phyloP scores from a whole-genome alignment of 108 stramenopile genomes.

The Cyclostephanos tholiformis region DNA sequence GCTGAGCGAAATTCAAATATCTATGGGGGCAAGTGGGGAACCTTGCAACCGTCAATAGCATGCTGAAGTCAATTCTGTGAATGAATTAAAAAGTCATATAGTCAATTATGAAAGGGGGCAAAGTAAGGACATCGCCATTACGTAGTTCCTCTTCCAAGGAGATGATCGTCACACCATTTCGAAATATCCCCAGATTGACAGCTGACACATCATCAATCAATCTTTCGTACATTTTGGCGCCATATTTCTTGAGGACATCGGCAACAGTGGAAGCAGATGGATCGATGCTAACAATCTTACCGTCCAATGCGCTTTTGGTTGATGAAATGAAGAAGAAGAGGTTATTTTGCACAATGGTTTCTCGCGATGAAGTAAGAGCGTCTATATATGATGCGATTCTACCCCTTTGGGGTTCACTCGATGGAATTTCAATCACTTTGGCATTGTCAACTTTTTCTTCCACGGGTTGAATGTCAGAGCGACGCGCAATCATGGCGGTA shows the following conservation, averaged over 20 bases:
- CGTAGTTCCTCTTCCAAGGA: slow-evolving; percentile 47
- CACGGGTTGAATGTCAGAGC: neutral
- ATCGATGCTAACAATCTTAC: slow-evolving; percentile 53
- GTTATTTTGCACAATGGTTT: slow-evolving; percentile 43
- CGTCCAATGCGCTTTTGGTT: slow-evolving; percentile 32
- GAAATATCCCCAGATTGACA: slow-evolving; percentile 29
- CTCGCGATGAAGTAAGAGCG: slow-evolving; percentile 52
- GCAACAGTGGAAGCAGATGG: slow-evolving; percentile 38
- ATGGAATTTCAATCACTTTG: neutral
- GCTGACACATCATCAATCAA: neutral
- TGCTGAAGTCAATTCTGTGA: no score
- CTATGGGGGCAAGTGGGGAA: no score
- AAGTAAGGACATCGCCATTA: slow-evolving; percentile 76
- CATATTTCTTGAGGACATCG: slow-evolving; percentile 53
- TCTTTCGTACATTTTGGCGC: slow-evolving; percentile 3
- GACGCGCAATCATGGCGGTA: slow-evolving; percentile 19
- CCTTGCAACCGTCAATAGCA: no score
- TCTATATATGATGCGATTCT: slow-evolving; percentile 55
- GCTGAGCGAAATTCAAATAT: no score
- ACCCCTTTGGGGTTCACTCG: slow-evolving; percentile 19
- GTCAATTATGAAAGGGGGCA: slow-evolving; percentile 13
- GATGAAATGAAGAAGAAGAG: slow-evolving; percentile 74
- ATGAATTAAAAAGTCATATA: neutral
- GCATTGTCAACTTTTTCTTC: neutral
- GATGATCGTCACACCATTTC: slow-evolving; percentile 57